phyloP scores from a whole-genome alignment of 148 eudicot genomes.

The Silene conica region DNA sequence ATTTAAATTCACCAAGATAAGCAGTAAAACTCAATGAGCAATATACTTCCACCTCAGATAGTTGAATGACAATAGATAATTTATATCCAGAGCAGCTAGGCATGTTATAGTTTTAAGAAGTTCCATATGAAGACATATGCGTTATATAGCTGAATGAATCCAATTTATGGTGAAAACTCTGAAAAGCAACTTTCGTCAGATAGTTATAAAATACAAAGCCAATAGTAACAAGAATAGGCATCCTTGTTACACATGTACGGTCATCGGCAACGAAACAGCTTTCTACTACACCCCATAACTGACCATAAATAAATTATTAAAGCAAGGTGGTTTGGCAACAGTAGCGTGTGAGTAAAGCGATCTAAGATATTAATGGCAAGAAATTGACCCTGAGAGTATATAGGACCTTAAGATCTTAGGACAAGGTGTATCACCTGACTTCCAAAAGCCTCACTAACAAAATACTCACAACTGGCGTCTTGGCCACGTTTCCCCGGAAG shows the following conservation, averaged over 20 bases:
- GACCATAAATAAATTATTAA: not conserved
- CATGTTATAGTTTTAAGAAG: too few species aligned
- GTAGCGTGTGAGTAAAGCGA: constrained; percentile 7
- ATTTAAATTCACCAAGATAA: not conserved
- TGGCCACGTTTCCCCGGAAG: too few species aligned
- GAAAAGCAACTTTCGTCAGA: not conserved
- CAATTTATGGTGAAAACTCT: constrained; percentile 14
- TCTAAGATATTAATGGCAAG: constrained; percentile 13
- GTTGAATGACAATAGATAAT: not conserved
- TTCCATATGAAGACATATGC: not conserved
- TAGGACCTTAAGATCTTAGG: not conserved
- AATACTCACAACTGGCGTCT: too few species aligned
- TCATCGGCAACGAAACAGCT: not conserved
- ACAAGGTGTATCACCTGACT: constrained; percentile 16
- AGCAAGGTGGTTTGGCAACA: not conserved
- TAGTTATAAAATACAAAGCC: constrained; percentile 1
- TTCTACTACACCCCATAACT: not conserved
- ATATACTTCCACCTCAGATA: too few species aligned
- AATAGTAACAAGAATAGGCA: not conserved
- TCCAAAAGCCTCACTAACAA: constrained; percentile 19
- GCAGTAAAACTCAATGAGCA: not conserved
- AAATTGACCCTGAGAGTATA: constrained; percentile 10
- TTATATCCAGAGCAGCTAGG: too few species aligned
- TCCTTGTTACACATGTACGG: not conserved
- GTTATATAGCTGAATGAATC: constrained; percentile 9